Base-by-base conservation (phyloP, 225 moss, liverwort and hornwort species). In the Pseudoscleropodium purum region DNA sequence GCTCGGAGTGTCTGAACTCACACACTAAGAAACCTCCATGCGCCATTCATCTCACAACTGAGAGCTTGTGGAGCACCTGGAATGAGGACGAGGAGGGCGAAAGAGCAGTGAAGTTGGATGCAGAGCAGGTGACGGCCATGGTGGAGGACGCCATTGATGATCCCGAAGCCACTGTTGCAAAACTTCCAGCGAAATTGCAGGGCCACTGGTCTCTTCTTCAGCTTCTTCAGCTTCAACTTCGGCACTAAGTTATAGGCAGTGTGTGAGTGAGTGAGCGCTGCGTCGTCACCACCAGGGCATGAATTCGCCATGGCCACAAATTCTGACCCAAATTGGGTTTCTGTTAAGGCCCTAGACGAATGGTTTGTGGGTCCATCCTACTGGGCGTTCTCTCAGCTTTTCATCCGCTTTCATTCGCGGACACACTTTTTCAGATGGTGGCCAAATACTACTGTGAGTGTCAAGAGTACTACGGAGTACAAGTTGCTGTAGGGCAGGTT, bases 41-140 rank as follows among this genome's bases (percentile, higher is more conserved):
- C 15, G 30, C 51, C 67, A 52, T 86, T 65, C 77, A 39, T 61
- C 10, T 47, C 62, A 41, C 60, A 37, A 62, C 16, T 52, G 63
- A 73, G 85, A 72, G 90, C 67, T 88, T 47, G 68, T 23, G n/a
- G 84, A n/a, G 87, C 72, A 93, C 93, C 93, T 89, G 93, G 60
- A 90, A 87, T 25, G 90, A 84, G 18, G 90, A 75, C 45, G 88
- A 87, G 49, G 65, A 87, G 18, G 89, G 84, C 37, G 87, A 82
- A 51, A 90, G 65, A 21, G 82, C 70, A 16, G 39, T 84, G 69
- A 52, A 59, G 29, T 75, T 27, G 41, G 85, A 89, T 36, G 70
- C 84, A 59, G 86, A 79, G 73, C 84, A 91, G 34, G 90, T 72
- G 85, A 92, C 11, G 29, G 75, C 77, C 87, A 91, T 84, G 39